Base-by-base conservation (phyloP, 2,329 filamentous ascomycete genomes). In the Parastagonospora avenae region DNA sequence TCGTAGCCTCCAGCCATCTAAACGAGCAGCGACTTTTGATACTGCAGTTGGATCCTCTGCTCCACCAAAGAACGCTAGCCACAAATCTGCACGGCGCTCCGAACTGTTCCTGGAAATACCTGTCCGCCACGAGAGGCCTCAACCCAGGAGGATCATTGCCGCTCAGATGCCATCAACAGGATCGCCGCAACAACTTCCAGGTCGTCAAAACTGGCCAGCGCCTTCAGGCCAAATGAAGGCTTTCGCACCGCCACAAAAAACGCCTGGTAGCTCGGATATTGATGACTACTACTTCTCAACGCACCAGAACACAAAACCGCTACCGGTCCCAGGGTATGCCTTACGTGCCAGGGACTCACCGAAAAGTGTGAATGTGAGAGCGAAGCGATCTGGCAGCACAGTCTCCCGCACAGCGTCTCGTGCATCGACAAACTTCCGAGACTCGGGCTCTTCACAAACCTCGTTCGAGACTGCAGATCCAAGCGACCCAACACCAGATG, bases 401-500 rank as follows among this genome's bases (percentile, higher is more conserved):
- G 50, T 66, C 1, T 70, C 68, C 8, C 60, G 66, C 28, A 52
- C 62, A 6, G 52, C 63, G 11, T 71, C 67, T 1, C 54, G 62
- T 33, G 57, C 62, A 8, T 72, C 67, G 8, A 67, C 66, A 1
- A 68, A 62, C 30, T 54, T 60, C 15, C 67, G 70, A 16, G 70
- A 74, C 42, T 74, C 71, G 0, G 33, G 63, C 9, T 68, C 67
- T 0, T 71, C 66, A 1, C 73, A 76, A 14, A 80, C 78, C 2
- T 77, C 76, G 3, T 80, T 80, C 52, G 78, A 80, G 55, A 77
- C 76, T 28, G 71, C 66, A 3, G 76, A 76, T 52, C 64, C 70
- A 3, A 73, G 79, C 47, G 77, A 80, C 49, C 71, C 76, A 2
- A 80, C 78, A 2, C 78, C 77, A 1, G 76, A 78, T 27, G 76